Conservation (phyloP, 1,139 yeast species). For the Diutina ranongensis region DNA sequence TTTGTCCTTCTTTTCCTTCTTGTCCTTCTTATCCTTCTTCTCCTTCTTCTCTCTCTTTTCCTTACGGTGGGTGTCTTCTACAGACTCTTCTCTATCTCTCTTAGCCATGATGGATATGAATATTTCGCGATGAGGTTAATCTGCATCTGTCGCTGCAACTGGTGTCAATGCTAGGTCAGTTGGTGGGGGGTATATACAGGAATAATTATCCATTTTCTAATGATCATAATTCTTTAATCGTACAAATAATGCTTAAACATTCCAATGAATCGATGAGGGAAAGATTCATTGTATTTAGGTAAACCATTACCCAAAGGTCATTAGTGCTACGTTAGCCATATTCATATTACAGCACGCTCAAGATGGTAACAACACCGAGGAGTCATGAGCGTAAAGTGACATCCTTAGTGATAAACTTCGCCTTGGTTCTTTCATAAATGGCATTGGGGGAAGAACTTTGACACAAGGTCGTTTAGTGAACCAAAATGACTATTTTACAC, state of each 20-base stretch:
- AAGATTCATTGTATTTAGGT: not conserved
- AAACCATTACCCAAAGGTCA: not conserved
- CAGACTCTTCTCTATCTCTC: conserved; percentile 5
- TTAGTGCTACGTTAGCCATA: not conserved
- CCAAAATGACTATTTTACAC: conserved; percentile 31
- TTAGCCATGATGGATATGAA: conserved; percentile 15
- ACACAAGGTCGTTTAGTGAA: not conserved
- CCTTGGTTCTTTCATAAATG: too few relatives aligned
- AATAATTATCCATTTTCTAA: too few relatives aligned
- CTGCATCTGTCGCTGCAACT: too few relatives aligned
- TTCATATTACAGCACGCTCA: not conserved
- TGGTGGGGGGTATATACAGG: too few relatives aligned
- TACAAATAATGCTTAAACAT: not conserved
- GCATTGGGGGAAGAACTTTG: too few relatives aligned
- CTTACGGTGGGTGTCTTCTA: conserved; percentile 20
- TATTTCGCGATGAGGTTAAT: conserved; percentile 1
- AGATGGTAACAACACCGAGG: too few relatives aligned
- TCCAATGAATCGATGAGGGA: not conserved
- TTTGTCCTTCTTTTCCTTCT: conserved; percentile 21
- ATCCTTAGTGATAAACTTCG: too few relatives aligned
- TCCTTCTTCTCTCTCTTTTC: conserved; percentile 37
- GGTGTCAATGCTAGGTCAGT: too few relatives aligned
- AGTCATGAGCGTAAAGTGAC: too few relatives aligned
- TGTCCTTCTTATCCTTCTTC: conserved; percentile 26
- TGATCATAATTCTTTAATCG: not conserved